Evolutionary conservation across 208 protist genomes (phyloP).

Genomic region (Strigomonas culicis): DNA sequence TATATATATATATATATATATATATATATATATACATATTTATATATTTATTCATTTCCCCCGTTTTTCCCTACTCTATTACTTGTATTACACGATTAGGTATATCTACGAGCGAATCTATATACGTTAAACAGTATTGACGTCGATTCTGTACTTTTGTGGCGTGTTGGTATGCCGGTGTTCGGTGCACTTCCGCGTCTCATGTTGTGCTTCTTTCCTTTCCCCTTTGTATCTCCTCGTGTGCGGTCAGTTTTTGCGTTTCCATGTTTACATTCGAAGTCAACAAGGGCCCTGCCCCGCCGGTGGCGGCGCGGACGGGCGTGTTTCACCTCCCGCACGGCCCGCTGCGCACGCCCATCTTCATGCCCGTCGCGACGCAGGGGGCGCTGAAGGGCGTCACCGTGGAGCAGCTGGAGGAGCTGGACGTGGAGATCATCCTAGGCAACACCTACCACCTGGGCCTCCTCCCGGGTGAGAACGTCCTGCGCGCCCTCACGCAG

Average conservation of each 20-base stretch:
- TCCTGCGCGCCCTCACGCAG: slow-evolving; percentile 65
- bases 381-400: slow-evolving; percentile 96
- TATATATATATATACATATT: too few relatives aligned
- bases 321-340: slow-evolving; percentile 90
- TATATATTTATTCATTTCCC: too few relatives aligned
- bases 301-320: slow-evolving; percentile 67
- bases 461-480: slow-evolving; percentile 90
- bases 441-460: slow-evolving; percentile 99
- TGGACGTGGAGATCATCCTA: slow-evolving; percentile 96
- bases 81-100: too few relatives aligned
- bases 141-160: too few relatives aligned
- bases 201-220: background rate
- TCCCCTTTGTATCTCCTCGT: background rate
- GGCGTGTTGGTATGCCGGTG: too few relatives aligned
- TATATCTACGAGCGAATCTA: too few relatives aligned
- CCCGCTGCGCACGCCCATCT: slow-evolving; percentile 93
- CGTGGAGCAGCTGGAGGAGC: slow-evolving; percentile 90
- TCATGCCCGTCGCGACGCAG: slow-evolving; percentile 98
- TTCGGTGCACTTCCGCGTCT: background rate
- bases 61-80: too few relatives aligned
- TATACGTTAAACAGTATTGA: too few relatives aligned
- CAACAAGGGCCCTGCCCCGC: slow-evolving; percentile 44
- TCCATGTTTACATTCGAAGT: slow-evolving; percentile 68
- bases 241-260: background rate
- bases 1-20: too few relatives aligned